Conservation (phyloP, 371 early-diverging fungal genomes). For the Thermomucor indicae-seudaticae region DNA sequence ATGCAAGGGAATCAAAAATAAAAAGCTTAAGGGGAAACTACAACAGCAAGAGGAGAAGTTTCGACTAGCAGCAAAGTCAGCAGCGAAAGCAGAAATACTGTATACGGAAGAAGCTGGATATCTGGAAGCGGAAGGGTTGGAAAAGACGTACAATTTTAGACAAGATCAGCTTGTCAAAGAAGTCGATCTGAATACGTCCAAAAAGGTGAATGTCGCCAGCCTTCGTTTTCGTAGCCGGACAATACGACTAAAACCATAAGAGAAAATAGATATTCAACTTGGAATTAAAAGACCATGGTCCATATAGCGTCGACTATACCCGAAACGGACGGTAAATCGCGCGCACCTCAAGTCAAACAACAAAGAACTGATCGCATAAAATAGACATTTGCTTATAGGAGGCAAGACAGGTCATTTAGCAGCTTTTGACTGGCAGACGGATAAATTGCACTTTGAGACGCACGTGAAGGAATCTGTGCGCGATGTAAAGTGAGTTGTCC, state of each 20-base stretch:
- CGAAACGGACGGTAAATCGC: constrained; percentile 73
- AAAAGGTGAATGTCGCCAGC: constrained; percentile 54
- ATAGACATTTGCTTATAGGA: constrained; percentile 76
- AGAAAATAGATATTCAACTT: constrained; percentile 70
- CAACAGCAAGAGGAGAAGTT: constrained; percentile 55
- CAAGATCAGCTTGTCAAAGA: constrained; percentile 76
- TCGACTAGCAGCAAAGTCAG: constrained; percentile 70
- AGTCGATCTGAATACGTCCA: constrained; percentile 75
- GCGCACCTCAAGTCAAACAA: background rate
- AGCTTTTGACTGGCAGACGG: constrained; percentile 90
- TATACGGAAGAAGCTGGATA: constrained; percentile 71
- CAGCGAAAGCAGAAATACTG: constrained; percentile 76
- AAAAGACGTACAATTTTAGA: constrained; percentile 83
- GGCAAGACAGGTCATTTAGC: constrained; percentile 92
- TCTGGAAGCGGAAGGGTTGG: constrained; percentile 87
- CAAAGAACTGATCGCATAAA: background rate
- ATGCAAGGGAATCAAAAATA: constrained; percentile 57
- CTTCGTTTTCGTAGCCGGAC: background rate
- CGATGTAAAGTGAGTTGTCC: constrained; percentile 77
- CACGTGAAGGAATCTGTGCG: constrained; percentile 88
- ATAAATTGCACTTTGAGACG: constrained; percentile 79
- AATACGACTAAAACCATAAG: background rate
- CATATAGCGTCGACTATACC: constrained; percentile 88
- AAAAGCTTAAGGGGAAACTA: constrained; percentile 60
- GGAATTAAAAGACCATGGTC: constrained; percentile 81